Evolutionary conservation across 129 eudicot species (phyloP).

Genomic region (Glebionis coronaria): DNA sequence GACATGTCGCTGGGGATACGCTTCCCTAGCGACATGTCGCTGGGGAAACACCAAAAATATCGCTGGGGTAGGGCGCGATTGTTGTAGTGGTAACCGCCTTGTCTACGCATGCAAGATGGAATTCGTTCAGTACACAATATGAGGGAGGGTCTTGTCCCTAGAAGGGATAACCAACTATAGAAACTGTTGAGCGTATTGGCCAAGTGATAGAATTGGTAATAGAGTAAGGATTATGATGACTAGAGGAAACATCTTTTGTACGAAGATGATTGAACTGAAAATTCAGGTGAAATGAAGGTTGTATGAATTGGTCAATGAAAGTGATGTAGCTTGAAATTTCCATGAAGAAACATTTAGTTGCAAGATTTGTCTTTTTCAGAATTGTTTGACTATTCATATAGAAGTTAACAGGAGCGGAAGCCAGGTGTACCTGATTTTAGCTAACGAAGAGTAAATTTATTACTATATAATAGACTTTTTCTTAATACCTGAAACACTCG

Average conservation of each 20-base stretch:
- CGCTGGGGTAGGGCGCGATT: too few species aligned
- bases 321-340: slow-evolving; percentile 11
- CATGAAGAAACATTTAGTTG: background rate
- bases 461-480: too few species aligned
- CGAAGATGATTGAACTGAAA: background rate
- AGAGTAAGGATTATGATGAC: background rate
- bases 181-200: background rate
- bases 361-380: slow-evolving; percentile 15
- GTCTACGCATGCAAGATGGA: slow-evolving; percentile 23
- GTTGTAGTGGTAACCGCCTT: background rate
- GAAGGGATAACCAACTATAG: slow-evolving; percentile 36
- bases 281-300: background rate
- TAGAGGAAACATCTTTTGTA: slow-evolving; percentile 1
- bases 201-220: background rate
- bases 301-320: slow-evolving; percentile 3
- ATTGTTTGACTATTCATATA: slow-evolving; percentile 12
- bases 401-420: too few species aligned
- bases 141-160: slow-evolving; percentile 25
- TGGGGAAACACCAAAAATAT: too few species aligned
- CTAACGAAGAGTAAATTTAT: too few species aligned
- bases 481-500: too few species aligned
- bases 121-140: slow-evolving; percentile 27
- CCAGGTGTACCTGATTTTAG: too few species aligned
- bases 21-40: too few species aligned
- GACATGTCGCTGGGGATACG: too few species aligned